phyloP scores from a whole-genome alignment of 2,329 filamentous ascomycete genomes.

The Simplicillium aogashimaense region DNA sequence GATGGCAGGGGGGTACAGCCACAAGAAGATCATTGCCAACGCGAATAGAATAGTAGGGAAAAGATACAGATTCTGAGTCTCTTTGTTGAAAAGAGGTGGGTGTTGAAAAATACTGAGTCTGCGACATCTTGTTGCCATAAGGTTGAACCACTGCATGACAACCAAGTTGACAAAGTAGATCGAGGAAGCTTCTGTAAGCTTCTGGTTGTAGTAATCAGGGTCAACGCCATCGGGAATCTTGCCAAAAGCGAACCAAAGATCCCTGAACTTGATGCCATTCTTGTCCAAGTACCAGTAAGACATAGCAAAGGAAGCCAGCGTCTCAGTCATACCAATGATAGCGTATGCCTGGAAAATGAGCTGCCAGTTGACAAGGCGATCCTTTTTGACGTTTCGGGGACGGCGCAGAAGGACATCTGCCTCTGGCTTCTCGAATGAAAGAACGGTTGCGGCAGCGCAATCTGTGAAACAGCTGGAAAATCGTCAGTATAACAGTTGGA shows the following conservation, averaged over 20 bases:
- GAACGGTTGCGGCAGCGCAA: constrained; percentile 59
- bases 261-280: constrained; percentile 53
- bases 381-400: constrained; percentile 58
- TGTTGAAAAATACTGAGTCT: constrained; percentile 62
- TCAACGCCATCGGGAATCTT: constrained; percentile 37
- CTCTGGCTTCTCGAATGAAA: constrained; percentile 70
- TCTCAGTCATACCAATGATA: constrained; percentile 56
- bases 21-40: constrained; percentile 59
- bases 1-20: constrained; percentile 57
- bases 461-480: constrained; percentile 60
- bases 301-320: constrained; percentile 51
- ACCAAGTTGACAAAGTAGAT: constrained; percentile 77
- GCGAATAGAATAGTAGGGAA: constrained; percentile 64
- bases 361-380: constrained; percentile 64
- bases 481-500: constrained; percentile 7
- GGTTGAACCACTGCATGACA: constrained; percentile 73
- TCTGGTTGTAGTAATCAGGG: constrained; percentile 40
- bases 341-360: constrained; percentile 66
- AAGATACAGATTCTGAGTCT: constrained; percentile 57
- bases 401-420: constrained; percentile 62
- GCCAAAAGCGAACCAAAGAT: constrained; percentile 61
- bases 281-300: constrained; percentile 56
- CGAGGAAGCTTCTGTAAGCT: constrained; percentile 55
- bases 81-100: constrained; percentile 54
- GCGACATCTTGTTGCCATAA: constrained; percentile 59